phyloP scores from a whole-genome alignment of 1,284 basidiomycete species.

The Bondarzewia mesenterica region DNA sequence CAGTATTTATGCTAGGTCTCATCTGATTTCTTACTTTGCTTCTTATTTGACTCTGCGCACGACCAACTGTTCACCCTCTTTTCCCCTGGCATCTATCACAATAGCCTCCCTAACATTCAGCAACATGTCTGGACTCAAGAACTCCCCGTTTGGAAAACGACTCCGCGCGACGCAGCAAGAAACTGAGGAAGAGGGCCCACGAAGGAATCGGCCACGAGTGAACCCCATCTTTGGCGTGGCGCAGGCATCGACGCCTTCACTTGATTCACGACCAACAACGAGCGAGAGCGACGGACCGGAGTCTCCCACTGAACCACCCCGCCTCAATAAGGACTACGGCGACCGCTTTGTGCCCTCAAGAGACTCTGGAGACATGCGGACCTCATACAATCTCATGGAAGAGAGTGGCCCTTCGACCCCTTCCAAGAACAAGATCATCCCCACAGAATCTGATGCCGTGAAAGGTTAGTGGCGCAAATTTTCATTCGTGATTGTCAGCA shows the following conservation, averaged over 20 bases:
- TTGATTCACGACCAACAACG: slow-evolving; percentile 44
- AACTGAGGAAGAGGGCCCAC: slow-evolving; percentile 43
- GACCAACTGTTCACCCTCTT: slow-evolving; percentile 3
- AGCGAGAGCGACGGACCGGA: slow-evolving; percentile 51
- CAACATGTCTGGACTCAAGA: slow-evolving; percentile 64
- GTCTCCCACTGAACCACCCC: slow-evolving; percentile 36
- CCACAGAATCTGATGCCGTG: slow-evolving; percentile 69
- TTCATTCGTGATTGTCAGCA: neutral
- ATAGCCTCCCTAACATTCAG: slow-evolving; percentile 8
- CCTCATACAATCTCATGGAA: slow-evolving; percentile 70
- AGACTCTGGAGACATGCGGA: slow-evolving; percentile 65
- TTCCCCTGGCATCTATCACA: slow-evolving; percentile 10
- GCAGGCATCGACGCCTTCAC: slow-evolving; percentile 39
- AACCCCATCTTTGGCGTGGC: slow-evolving; percentile 46
- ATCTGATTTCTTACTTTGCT: slow-evolving; percentile 13
- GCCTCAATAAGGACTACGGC: slow-evolving; percentile 50
- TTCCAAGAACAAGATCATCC: slow-evolving; percentile 63
- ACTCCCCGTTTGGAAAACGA: slow-evolving; percentile 74
- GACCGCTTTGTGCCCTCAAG: slow-evolving; percentile 71
- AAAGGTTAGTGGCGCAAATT: slow-evolving; percentile 39
- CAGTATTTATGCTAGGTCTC: slow-evolving; percentile 18
- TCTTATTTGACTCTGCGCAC: slow-evolving; percentile 4
- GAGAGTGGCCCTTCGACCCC: slow-evolving; percentile 59
- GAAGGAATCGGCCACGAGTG: slow-evolving; percentile 42
- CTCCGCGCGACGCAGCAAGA: slow-evolving; percentile 58